Evolutionary conservation across 2,329 filamentous ascomycete species (phyloP), one percentile per base, ranked within the genome.

Genomic region (Leptographium flavum): DNA sequence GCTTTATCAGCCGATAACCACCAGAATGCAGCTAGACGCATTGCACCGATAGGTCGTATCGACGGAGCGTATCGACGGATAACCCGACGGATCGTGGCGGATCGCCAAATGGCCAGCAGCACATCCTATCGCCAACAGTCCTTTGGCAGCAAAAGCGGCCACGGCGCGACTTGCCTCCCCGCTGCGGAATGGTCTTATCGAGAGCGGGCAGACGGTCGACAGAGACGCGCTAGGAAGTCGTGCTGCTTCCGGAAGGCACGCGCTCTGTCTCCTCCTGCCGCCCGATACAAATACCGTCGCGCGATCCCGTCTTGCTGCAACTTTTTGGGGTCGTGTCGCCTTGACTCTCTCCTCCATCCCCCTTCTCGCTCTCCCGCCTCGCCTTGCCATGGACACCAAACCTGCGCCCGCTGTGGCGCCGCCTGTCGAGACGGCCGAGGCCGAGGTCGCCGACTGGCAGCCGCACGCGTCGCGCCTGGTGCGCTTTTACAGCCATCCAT

Each of bases 401-500:
- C 13, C 36, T 14, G 36, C n/a, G 36, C 36, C 36, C 11, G n/a
- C n/a, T n/a, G n/a, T n/a, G n/a, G 23, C 36, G 36, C 4, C 36
- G 36, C 15, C 36, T 25, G 36, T 38, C 36, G 36, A 15, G 21
- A 21, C 36, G 36, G 19, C 36, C 22, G 21, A 10, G 8, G 36
- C 36, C 4, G 36, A 38, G 10, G 22, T 5, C 21, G 13, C 4
- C 4, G 36, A 22, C 22, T 38, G 36, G 36, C 36, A 38, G 36
- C 36, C 36, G 10, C 8, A 14, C 22, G 19, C 36, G 2, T 38
- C 36, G 21, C 36, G 21, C 3, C 36, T 38, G 2, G 9, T 25
- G 21, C 36, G 36, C 8, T 38, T 38, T 21, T 38, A 38, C 21
- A 15, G 19, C 8, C 57, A 69, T 49, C 62, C 64, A 14, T 71